phyloP scores from a whole-genome alignment of 768 basidiomycete species.

The Lanmaoa rubissima region DNA sequence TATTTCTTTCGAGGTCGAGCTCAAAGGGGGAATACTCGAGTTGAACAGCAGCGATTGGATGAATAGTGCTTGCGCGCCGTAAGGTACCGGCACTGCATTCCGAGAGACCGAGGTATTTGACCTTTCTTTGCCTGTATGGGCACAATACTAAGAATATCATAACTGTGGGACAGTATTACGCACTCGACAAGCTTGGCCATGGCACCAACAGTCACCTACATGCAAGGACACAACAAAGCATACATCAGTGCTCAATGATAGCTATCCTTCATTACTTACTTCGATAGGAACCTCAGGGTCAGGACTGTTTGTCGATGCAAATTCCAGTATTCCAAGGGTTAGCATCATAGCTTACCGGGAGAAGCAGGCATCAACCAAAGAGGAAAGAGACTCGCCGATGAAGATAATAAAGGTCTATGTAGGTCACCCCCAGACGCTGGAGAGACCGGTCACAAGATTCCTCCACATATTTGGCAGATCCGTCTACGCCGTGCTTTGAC shows the following conservation, averaged over 20 bases:
- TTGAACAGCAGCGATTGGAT: conserved; percentile 50
- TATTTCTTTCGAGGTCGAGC: conserved; percentile 46
- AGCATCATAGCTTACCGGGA: neutral
- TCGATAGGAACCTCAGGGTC: conserved; percentile 49
- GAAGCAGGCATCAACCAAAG: too few species aligned
- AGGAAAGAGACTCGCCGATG: conserved; percentile 33
- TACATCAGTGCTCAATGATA: neutral
- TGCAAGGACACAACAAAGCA: neutral
- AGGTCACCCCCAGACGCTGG: conserved; percentile 39
- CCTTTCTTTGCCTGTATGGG: conserved; percentile 35
- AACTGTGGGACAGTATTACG: neutral
- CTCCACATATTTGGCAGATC: conserved; percentile 42
- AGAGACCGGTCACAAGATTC: conserved; percentile 40
- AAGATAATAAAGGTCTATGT: conserved; percentile 47
- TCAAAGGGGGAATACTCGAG: conserved; percentile 52
- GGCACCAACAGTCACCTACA: conserved; percentile 39
- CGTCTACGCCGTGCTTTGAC: conserved; percentile 26
- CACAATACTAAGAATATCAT: neutral
- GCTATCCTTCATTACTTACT: conserved; percentile 18
- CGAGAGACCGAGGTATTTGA: conserved; percentile 52
- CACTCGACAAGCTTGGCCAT: conserved; percentile 55
- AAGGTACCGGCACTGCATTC: conserved; percentile 47
- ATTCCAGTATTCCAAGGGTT: neutral
- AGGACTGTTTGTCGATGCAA: conserved; percentile 25
- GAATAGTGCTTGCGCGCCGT: conserved; percentile 49